These are phyloP conservation scores for Fusarium setosum DNA, from an alignment of 2,329 filamentous ascomycete genomes.

Conservation along the genomic window DNA sequence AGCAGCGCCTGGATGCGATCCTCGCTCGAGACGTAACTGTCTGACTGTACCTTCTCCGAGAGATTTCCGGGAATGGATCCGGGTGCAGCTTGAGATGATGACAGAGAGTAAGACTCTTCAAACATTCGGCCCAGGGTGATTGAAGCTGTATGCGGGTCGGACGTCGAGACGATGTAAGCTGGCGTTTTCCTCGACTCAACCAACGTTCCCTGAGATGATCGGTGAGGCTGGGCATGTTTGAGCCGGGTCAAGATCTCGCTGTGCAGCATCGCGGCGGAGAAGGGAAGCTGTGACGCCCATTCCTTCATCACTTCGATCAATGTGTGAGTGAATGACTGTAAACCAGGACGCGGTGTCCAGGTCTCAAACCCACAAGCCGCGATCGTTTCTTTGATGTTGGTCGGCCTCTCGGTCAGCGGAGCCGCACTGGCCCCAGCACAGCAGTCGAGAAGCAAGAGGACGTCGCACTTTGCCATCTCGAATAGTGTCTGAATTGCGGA, in stretches of 20 bases:
- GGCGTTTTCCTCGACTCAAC: slow-evolving; percentile 42
- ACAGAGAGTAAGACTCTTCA: slow-evolving; percentile 28
- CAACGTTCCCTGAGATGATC: slow-evolving; percentile 35
- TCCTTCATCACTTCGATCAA: slow-evolving; percentile 42
- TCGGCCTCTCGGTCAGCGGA: slow-evolving; percentile 39
- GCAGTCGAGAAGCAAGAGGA: slow-evolving; percentile 40
- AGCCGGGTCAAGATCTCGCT: slow-evolving; percentile 41
- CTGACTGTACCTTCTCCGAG: slow-evolving; percentile 37
- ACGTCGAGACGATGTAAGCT: slow-evolving; percentile 41
- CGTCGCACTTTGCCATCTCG: slow-evolving; percentile 42
- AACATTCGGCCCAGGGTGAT: slow-evolving; percentile 38
- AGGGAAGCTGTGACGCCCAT: slow-evolving; percentile 40
- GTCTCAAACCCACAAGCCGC: slow-evolving; percentile 43
- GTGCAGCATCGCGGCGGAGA: slow-evolving; percentile 43
- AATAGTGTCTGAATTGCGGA: slow-evolving; percentile 43
- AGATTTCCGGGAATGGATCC: slow-evolving; percentile 31
- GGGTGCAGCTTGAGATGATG: slow-evolving; percentile 36
- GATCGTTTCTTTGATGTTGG: slow-evolving; percentile 43
- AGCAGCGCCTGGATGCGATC: slow-evolving; percentile 38
- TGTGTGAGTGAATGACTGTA: slow-evolving; percentile 41
- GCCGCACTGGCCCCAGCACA: slow-evolving; percentile 42
- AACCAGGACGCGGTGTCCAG: slow-evolving; percentile 38
- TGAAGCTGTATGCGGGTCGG: slow-evolving; percentile 39
- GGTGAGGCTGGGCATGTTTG: slow-evolving; percentile 39
- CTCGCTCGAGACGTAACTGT: slow-evolving; percentile 33